These are phyloP conservation scores for Emmonsiellopsis sp. DNA, from an alignment of 2,329 filamentous ascomycete genomes.

Conservation along the genomic window DNA sequence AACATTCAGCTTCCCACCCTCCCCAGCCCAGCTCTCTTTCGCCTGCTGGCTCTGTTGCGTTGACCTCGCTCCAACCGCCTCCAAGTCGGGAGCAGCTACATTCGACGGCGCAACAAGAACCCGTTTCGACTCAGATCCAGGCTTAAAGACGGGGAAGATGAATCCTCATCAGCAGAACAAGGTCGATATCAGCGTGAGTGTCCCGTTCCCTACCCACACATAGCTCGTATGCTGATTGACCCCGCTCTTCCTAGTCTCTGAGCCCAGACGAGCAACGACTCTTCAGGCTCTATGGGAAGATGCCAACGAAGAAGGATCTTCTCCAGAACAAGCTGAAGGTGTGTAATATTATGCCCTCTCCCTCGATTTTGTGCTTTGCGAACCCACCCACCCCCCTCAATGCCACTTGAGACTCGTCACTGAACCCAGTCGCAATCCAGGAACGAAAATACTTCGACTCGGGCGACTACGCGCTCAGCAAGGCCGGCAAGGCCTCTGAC, in stretches of 20 bases:
- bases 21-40: too few species aligned
- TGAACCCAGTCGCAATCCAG: slow-evolving; percentile 25
- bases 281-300: slow-evolving; percentile 95
- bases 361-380: not conserved
- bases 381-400: not conserved
- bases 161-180: slow-evolving; percentile 99
- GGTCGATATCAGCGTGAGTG: slow-evolving; percentile 83
- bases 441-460: slow-evolving; percentile 99
- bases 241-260: slow-evolving; percentile 55
- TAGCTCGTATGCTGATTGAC: slow-evolving; percentile 7
- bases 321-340: slow-evolving; percentile 95
- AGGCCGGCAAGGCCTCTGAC: slow-evolving; percentile 92
- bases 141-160: slow-evolving; percentile 46
- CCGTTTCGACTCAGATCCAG: slow-evolving; percentile 1
- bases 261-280: slow-evolving; percentile 91
- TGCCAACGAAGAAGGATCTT: slow-evolving; percentile 91
- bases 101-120: not conserved
- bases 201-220: too few species aligned
- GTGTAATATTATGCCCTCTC: slow-evolving; percentile 10
- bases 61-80: too few species aligned
- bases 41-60: too few species aligned
- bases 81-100: slow-evolving; percentile 4
- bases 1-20: too few species aligned
- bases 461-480: slow-evolving; percentile 91
- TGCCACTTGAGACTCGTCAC: not conserved